These are phyloP conservation scores for Fusarium pilosicola DNA, from an alignment of 2,329 filamentous ascomycete genomes.

Conservation along the genomic window DNA sequence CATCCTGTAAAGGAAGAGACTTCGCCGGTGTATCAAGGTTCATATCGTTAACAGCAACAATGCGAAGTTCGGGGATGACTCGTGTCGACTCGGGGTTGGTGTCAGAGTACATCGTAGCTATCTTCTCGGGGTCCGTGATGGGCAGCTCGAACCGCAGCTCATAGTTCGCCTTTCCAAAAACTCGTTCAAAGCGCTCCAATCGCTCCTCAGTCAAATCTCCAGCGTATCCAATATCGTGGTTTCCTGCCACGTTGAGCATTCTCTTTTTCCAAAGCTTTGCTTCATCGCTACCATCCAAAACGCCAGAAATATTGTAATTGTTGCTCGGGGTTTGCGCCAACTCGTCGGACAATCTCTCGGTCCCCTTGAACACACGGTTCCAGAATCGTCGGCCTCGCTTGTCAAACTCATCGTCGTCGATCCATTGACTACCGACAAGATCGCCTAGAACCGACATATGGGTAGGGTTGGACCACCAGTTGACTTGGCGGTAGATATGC, in stretches of 20 bases:
- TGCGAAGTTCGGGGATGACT: conserved; percentile 74
- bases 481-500: conserved; percentile 86
- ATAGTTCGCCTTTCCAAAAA: conserved; percentile 91
- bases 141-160: conserved; percentile 79
- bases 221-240: conserved; percentile 96
- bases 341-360: conserved; percentile 69
- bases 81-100: conserved; percentile 59
- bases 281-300: conserved; percentile 57
- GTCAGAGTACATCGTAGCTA: conserved; percentile 55
- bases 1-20: conserved; percentile 72
- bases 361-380: conserved; percentile 79
- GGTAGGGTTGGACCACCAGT: conserved; percentile 86
- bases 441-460: conserved; percentile 92
- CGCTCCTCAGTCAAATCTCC: conserved; percentile 85
- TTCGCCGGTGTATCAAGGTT: conserved; percentile 88
- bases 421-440: conserved; percentile 94
- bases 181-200: conserved; percentile 81
- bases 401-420: conserved; percentile 84
- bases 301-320: conserved; percentile 62
- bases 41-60: conserved; percentile 91
- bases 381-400: conserved; percentile 79
- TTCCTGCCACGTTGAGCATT: conserved; percentile 90
- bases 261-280: conserved; percentile 73
- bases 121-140: conserved; percentile 51
- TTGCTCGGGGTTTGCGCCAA: conserved; percentile 59